phyloP scores from a whole-genome alignment of 1,284 basidiomycete genomes.

The Malassezia equina region DNA sequence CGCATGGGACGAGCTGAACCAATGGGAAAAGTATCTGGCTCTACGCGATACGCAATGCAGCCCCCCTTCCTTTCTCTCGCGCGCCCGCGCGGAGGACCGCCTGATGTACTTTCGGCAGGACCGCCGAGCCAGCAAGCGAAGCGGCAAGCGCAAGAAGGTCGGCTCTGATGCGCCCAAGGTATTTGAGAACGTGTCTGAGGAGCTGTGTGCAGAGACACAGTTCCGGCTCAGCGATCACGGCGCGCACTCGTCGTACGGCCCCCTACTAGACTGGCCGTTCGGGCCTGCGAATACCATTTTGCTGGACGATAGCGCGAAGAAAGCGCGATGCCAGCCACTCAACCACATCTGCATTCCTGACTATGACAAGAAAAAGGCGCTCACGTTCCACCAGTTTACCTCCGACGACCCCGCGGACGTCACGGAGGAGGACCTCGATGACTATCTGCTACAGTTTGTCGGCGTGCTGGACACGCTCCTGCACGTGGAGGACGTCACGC shows the following conservation, averaged over 20 bases:
- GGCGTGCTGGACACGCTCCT: constrained; percentile 37
- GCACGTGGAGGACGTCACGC: constrained; percentile 27
- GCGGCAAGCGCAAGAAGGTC: neutral
- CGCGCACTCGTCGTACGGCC: constrained; percentile 3
- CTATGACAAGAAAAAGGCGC: constrained; percentile 22
- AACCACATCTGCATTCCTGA: constrained; percentile 40
- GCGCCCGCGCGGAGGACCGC: constrained; percentile 3
- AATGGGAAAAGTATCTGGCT: neutral
- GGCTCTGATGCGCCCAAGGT: neutral
- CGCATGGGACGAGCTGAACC: constrained; percentile 57
- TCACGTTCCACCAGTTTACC: neutral
- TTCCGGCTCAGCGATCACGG: neutral
- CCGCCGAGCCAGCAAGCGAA: neutral
- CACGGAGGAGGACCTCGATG: constrained; percentile 21
- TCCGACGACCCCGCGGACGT: neutral
- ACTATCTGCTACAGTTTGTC: constrained; percentile 37
- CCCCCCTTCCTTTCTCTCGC: neutral
- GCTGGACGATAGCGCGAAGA: constrained; percentile 68
- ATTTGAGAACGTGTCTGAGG: constrained; percentile 5
- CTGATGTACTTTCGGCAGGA: neutral
- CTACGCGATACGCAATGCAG: neutral
- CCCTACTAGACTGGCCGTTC: constrained; percentile 18
- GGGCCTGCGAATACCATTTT: constrained; percentile 67
- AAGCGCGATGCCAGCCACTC: constrained; percentile 65
- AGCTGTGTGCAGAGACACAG: constrained; percentile 8